Base-by-base conservation (phyloP, 1,284 basidiomycete genomes). In the Inonotus hispidus region DNA sequence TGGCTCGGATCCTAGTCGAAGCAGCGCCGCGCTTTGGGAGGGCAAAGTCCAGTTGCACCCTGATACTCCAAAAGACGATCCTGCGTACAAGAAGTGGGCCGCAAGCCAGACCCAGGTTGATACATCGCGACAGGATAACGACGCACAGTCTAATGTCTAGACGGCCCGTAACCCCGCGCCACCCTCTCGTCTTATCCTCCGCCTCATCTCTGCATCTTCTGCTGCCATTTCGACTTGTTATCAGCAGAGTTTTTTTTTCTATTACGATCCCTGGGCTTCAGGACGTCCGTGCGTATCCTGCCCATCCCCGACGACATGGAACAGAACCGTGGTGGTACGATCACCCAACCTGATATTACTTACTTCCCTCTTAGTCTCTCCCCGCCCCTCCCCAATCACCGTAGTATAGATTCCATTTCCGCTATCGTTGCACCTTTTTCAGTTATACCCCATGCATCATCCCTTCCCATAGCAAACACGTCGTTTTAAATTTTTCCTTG, bases 31-130 rank as follows among this genome's bases (percentile, higher is more conserved):
- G 0, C 77, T 92, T 1, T 89, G 84, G 84, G 83, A 89, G 70
- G 93, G 92, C 64, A 89, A 84, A 70, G 77, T 94, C 21, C 90
- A 93, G 69, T 79, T 95, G 23, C 93, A 96, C 71, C 93, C 93
- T 0, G 91, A 92, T 47, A 95, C 93, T 21, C 78, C 77, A 65
- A 67, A 66, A 14, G 77, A 82, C 64, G 81, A 82, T 59, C 77
- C 75, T 1, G 74, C 77, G 23, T 74, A 74, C 65, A 68, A 74
- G 64, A 71, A 71, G 65, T 79, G 77, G 77, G 74, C 75, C 46
- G 21, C 14, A 14, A 59, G 23, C 23, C 37, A 21, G 1, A 49
- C 45, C 19, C 35, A 2, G 35, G 46, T 39, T 13, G 45, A 38
- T 16, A 38, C 49, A n/a, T n/a, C 47, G 14, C n/a, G 8, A 37